phyloP scores from a whole-genome alignment of 2,329 filamentous ascomycete species.

The Verticillium isaacii region DNA sequence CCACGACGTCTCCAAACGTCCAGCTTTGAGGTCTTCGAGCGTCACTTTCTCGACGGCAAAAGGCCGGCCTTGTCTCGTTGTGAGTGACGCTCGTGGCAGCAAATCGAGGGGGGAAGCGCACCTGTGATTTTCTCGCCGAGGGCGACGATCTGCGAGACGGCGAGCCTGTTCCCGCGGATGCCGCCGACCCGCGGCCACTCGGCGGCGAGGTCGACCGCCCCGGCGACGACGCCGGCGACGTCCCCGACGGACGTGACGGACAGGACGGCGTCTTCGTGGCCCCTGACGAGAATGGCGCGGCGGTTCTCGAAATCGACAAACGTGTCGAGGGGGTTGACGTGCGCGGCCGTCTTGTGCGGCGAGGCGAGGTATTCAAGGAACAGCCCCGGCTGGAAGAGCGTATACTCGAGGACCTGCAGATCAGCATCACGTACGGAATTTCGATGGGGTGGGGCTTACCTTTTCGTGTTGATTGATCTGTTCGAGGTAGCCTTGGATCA shows the following conservation, averaged over 20 bases:
- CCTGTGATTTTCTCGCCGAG: constrained; percentile 28
- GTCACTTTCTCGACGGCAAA: constrained; percentile 36
- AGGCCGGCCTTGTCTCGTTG: background rate
- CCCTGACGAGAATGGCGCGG: constrained; percentile 36
- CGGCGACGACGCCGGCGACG: constrained; percentile 26
- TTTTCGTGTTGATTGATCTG: constrained; percentile 34
- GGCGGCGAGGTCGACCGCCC: constrained; percentile 31
- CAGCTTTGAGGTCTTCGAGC: constrained; percentile 40
- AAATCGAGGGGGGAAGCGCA: constrained; percentile 8
- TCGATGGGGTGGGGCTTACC: constrained; percentile 11
- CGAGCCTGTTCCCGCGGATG: constrained; percentile 25
- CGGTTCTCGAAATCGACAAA: constrained; percentile 27
- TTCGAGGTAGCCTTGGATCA: constrained; percentile 32
- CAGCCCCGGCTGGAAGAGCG: constrained; percentile 42
- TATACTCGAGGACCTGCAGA: constrained; percentile 39
- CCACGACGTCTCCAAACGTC: constrained; percentile 36
- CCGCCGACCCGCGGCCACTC: constrained; percentile 35
- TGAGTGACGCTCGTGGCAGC: background rate
- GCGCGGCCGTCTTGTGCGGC: constrained; percentile 32
- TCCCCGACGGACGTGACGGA: constrained; percentile 29
- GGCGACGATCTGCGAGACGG: constrained; percentile 21
- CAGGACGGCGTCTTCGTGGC: constrained; percentile 21
- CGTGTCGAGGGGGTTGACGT: constrained; percentile 26
- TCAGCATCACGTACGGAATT: background rate
- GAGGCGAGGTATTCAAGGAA: constrained; percentile 44